phyloP scores from a whole-genome alignment of 2,329 filamentous ascomycete genomes.

The Colletotrichum gigasporum region DNA sequence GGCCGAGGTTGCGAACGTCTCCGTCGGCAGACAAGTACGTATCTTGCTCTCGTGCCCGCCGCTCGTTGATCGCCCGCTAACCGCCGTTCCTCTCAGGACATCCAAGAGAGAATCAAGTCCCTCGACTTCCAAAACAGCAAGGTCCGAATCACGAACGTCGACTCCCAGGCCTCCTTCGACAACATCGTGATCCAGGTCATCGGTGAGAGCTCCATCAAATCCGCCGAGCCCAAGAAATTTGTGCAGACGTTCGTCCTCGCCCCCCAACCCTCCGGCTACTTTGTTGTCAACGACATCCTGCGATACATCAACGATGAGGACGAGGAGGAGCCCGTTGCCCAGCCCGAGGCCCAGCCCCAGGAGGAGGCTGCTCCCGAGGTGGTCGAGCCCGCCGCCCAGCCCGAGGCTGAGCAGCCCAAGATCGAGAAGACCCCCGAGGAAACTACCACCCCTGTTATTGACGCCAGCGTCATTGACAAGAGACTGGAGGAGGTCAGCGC shows the following conservation, averaged over 20 bases:
- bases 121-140: constrained; percentile 98
- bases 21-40: constrained; percentile 86
- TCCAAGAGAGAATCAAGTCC: constrained; percentile 92
- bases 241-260: constrained; percentile 98
- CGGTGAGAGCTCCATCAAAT: constrained; percentile 96
- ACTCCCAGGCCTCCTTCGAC: constrained; percentile 90
- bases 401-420: constrained; percentile 44
- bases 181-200: constrained; percentile 99
- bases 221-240: constrained; percentile 91
- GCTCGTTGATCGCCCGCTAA: constrained; percentile 28
- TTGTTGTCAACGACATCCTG: constrained; percentile 98
- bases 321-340: constrained; percentile 69
- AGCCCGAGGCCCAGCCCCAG: constrained; percentile 43
- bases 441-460: constrained; percentile 40
- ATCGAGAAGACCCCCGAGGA: constrained; percentile 38
- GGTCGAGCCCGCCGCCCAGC: constrained; percentile 42
- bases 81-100: constrained; percentile 65
- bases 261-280: constrained; percentile 95
- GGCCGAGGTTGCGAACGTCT: constrained; percentile 86
- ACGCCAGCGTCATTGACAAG: constrained; percentile 71
- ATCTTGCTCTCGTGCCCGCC: not conserved
- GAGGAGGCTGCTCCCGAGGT: constrained; percentile 57
- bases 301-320: constrained; percentile 88
- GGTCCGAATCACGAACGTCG: constrained; percentile 96
- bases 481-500: constrained; percentile 74